phyloP scores from a whole-genome alignment of 2,329 filamentous ascomycete species.

The Phialophora tarda region DNA sequence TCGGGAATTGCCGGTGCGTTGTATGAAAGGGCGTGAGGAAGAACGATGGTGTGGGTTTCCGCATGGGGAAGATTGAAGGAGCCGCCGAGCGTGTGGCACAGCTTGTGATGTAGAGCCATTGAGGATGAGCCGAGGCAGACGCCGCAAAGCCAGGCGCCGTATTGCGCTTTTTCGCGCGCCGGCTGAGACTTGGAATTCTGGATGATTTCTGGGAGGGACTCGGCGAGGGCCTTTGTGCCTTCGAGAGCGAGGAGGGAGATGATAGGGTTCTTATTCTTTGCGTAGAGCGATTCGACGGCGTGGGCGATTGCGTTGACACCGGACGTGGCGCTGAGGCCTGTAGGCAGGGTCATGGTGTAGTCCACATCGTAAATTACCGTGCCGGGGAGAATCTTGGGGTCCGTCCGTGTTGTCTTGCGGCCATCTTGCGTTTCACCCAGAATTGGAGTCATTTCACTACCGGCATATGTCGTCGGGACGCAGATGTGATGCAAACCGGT shows the following conservation, averaged over 20 bases:
- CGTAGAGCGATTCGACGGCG: constrained; percentile 68
- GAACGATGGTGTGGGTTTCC: constrained; percentile 67
- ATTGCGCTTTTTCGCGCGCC: constrained; percentile 61
- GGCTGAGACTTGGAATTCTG: constrained; percentile 50
- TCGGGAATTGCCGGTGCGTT: constrained; percentile 62
- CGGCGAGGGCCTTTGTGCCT: constrained; percentile 60
- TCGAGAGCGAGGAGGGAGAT: constrained; percentile 64
- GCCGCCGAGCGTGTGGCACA: constrained; percentile 69
- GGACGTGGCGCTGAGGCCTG: constrained; percentile 60
- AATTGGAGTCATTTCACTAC: constrained; percentile 69
- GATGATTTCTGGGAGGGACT: constrained; percentile 60
- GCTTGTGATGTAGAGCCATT: constrained; percentile 71
- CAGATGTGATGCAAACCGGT: constrained; percentile 64
- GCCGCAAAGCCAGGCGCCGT: constrained; percentile 70
- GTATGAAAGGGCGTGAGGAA: constrained; percentile 68
- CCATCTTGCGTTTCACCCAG: constrained; percentile 66
- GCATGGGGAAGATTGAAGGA: constrained; percentile 69
- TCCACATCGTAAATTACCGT: constrained; percentile 70
- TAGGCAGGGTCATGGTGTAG: constrained; percentile 64
- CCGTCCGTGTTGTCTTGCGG: constrained; percentile 62
- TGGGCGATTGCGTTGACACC: constrained; percentile 71
- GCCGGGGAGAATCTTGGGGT: constrained; percentile 65
- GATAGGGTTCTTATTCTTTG: constrained; percentile 66
- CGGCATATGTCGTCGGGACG: constrained; percentile 67
- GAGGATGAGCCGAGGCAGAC: constrained; percentile 64